Evolutionary conservation across 768 basidiomycete species (phyloP), one percentile per base, ranked within the genome.

Genomic region (Cantharellus anzutake): DNA sequence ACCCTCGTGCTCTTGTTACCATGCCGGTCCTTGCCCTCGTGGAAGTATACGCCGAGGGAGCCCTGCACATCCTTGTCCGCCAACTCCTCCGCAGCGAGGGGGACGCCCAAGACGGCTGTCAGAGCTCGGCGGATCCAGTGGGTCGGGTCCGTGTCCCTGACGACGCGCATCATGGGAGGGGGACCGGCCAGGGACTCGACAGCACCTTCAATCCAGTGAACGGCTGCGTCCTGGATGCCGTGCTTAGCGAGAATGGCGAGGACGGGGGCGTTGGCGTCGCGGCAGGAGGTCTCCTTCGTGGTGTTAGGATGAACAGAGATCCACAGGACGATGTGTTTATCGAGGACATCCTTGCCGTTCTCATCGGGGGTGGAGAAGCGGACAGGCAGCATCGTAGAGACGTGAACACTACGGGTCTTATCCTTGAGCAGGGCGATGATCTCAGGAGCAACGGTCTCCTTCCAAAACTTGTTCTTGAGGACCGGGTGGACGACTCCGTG

Each of bases 1-100:
- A 66, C 57, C 57, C 58, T 34, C 56, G 59, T 39, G 57, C 59
- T 60, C 57, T n/a, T 59, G 2, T n/a, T n/a, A n/a, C n/a, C n/a
- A n/a, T n/a, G n/a, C n/a, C n/a, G n/a, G n/a, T n/a, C n/a, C n/a
- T n/a, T n/a, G n/a, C n/a, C n/a, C n/a, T n/a, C n/a, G n/a, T n/a
- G n/a, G n/a, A n/a, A n/a, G n/a, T n/a, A n/a, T n/a, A n/a, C n/a
- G n/a, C n/a, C n/a, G n/a, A n/a, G n/a, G n/a, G n/a, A n/a, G n/a
- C n/a, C n/a, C n/a, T 60, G 59, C 59, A 20, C 20, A 2, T 60
- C 60, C 11, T 41, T 51, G 1, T 60, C 56, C 59, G 2, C 59
- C 59, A 60, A 16, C 56, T 58, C 57, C 56, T 60, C 56, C 56
- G 59, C 59, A n/a, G 59, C 59, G 57, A 60, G 59, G 37, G 59